Base-by-base conservation (phyloP, 768 basidiomycete species). In the Suillus paluster region DNA sequence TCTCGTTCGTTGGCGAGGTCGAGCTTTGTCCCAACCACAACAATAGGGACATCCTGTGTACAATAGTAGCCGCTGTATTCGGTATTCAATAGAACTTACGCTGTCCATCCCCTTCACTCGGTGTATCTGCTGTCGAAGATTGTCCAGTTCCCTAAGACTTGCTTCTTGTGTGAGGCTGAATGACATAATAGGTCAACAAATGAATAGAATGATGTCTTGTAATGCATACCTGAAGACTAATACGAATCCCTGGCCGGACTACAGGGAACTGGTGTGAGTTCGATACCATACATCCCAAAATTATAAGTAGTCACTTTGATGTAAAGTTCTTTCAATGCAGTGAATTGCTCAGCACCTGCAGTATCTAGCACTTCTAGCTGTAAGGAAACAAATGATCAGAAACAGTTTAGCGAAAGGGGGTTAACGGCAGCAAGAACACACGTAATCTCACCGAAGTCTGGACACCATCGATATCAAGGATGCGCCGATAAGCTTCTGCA, bases 321-420 rank as follows among this genome's bases (percentile, higher is more conserved):
- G 70, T 92, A 92, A 10, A 89, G 79, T 75, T 94, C 92, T 65
- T 91, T 92, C 57, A 93, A 77, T 10, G 88, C 88, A 17, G 82
- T 90, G 73, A 94, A 94, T 73, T 93, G 92, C 67, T 93, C 92
- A n/a, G 89, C 88, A 14, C 92, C 92, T 25, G 92, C 92, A 12
- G 92, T 93, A 72, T 94, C 92, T 60, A 92, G 74, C 57, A 94
- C 86, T 72, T 94, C 89, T 58, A 93, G 84, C 92, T 93, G 67
- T 33, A 62, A 53, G 57, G 38, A 21, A 54, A 49, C 23, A 58
- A n/a, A 38, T 15, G 17, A 36, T 72, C 36, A 72, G 65, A 57
- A 57, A 64, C 30, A 36, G 23, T 17, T 44, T 23, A 59, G 25
- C 53, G 49, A 42, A 45, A 56, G 61, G 42, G n/a, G 17, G 62